Evolutionary conservation across 371 early-diverging fungal genomes (phyloP), one percentile per base, ranked within the genome.

Genomic region (Mucor plumbeus): DNA sequence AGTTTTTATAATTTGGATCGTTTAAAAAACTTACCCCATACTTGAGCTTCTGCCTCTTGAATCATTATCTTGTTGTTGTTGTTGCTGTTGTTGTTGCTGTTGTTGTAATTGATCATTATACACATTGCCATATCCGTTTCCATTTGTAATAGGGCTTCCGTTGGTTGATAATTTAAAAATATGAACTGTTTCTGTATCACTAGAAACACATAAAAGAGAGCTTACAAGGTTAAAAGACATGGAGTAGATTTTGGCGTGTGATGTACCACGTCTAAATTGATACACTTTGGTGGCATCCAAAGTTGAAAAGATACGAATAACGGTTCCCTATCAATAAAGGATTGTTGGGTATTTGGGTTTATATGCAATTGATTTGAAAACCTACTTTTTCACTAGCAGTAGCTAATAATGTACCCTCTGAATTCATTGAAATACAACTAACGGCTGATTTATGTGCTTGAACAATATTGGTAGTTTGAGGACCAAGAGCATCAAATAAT

Each of bases 101-200:
- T 68, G 56, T 17, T 44, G 44, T 6, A 17, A 44, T 1, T 61
- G 57, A 39, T 59, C 40, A 31, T 41, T 19, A 26, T 68, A 56
- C 64, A 69, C 71, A 19, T 67, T 67, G 1, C 70, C 67, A 44
- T 61, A 61, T n/a, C 59, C 61, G 43, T 61, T 26, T n/a, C 47
- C 21, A 43, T 66, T 63, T 8, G 10, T 21, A 36, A 55, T 54
- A 39, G 59, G 58, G 38, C 64, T 63, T 33, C 62, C 68, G 59
- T 69, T 68, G 11, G 72, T 59, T 13, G 73, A 74, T 8, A 97
- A 69, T 61, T 91, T 91, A 81, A 94, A 98, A n/a, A 98, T 92
- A 70, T 98, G 99, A n/a, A 98, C 94, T 0, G 99, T 98, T 58
- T 98, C 97, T 0, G 97, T 92, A 63, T 94, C 97, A 64, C 92